These are phyloP conservation scores for Dysphania ambrosioides DNA, from an alignment of 148 eudicot species.

Conservation along the genomic window DNA sequence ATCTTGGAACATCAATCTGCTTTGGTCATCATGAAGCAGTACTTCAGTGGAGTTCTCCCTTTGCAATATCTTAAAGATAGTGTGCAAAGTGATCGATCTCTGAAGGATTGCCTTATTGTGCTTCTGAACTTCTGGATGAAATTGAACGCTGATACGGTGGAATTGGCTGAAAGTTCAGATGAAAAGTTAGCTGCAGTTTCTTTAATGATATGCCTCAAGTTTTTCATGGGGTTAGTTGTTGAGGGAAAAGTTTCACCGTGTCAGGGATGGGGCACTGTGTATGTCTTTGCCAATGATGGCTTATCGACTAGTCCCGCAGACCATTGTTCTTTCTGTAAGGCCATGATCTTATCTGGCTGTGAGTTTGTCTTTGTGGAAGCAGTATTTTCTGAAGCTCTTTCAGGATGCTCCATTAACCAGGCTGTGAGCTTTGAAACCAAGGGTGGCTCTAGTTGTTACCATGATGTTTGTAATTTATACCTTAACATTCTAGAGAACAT, in stretches of 20 bases:
- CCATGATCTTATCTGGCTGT: constrained; percentile 78
- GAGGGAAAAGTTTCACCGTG: constrained; percentile 48
- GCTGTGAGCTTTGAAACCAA: constrained; percentile 26
- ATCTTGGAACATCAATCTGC: constrained; percentile 45
- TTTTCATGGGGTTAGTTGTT: constrained; percentile 46
- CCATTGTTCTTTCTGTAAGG: constrained; percentile 54
- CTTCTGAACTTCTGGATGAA: constrained; percentile 74
- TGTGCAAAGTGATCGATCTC: constrained; percentile 35
- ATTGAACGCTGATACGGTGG: constrained; percentile 61
- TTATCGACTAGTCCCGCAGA: constrained; percentile 36
- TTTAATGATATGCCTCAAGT: constrained; percentile 53
- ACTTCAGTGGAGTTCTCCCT: constrained; percentile 56
- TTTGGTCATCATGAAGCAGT: constrained; percentile 49
- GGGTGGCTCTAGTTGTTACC: constrained; percentile 26
- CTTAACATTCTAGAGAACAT: constrained; percentile 52
- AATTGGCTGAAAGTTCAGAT: constrained; percentile 38
- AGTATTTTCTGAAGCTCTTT: constrained; percentile 49
- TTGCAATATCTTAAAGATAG: constrained; percentile 27
- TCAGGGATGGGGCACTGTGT: constrained; percentile 67
- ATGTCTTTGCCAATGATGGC: constrained; percentile 42
- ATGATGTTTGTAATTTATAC: constrained; percentile 61
- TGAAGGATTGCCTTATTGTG: constrained; percentile 65
- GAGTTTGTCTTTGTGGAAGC: constrained; percentile 51
- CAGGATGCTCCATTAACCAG: constrained; percentile 33
- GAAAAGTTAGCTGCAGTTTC: constrained; percentile 40